A percentile compares a stretch with the other conserved stretches of the same genome.
These are phyloP conservation scores for Cystobasidiopsis lactophilus DNA, from an alignment of 768 basidiomycete genomes.

Conservation along the genomic window DNA sequence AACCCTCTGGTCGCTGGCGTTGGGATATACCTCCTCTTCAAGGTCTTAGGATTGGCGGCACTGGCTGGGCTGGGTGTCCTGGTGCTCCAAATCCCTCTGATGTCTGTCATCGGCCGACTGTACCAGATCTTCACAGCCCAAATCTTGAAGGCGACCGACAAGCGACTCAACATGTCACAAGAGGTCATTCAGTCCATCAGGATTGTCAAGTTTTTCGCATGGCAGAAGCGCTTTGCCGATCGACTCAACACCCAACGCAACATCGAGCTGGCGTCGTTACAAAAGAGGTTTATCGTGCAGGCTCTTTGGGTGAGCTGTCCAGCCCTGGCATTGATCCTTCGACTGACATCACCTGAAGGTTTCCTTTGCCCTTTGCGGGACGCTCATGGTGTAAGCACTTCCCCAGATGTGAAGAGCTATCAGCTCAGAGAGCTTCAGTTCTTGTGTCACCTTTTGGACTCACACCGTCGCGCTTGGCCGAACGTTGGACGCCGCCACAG, in stretches of 20 bases:
- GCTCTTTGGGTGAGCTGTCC: neutral
- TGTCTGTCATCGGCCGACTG: slow-evolving; percentile 10
- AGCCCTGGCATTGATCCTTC: too few species aligned
- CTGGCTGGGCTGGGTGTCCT: slow-evolving; percentile 17
- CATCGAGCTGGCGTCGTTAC: slow-evolving; percentile 23
- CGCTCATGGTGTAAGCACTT: neutral
- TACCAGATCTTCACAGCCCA: slow-evolving; percentile 18
- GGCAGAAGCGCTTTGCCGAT: slow-evolving; percentile 26
- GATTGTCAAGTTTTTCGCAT: slow-evolving; percentile 25
- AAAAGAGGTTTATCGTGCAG: slow-evolving; percentile 21
- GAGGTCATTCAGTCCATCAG: slow-evolving; percentile 28
- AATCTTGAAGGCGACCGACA: slow-evolving; percentile 27
- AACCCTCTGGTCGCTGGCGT: slow-evolving; percentile 10
- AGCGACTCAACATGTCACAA: slow-evolving; percentile 25
- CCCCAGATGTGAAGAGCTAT: neutral
- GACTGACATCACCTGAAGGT: neutral
- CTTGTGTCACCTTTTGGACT: slow-evolving; percentile 20
- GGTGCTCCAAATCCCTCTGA: slow-evolving; percentile 14
- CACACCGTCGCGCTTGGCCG: slow-evolving; percentile 24
- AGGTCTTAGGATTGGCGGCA: slow-evolving; percentile 17
- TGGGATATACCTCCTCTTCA: slow-evolving; percentile 10
- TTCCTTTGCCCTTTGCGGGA: neutral
- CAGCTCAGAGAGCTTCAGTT: too few species aligned
- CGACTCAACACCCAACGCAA: slow-evolving; percentile 23
- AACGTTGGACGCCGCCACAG: slow-evolving; percentile 25